phyloP scores from a whole-genome alignment of 2,329 filamentous ascomycete species.

The Fusarium decemcellulare region DNA sequence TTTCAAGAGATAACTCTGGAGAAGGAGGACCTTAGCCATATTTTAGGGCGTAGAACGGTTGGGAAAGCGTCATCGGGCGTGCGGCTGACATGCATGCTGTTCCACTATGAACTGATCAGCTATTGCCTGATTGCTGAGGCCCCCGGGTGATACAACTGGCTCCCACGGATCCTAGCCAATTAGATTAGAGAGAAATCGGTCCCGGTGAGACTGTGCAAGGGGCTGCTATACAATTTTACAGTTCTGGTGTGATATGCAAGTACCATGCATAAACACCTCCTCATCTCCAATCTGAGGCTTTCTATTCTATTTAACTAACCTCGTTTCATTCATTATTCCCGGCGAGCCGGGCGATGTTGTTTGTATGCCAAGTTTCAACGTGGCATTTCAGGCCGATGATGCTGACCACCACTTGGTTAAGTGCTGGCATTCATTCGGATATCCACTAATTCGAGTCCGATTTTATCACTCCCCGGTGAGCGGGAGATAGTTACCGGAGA shows the following conservation, averaged over 20 bases:
- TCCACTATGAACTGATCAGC: not conserved
- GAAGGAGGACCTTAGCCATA: not conserved
- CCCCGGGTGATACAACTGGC: not conserved
- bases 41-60: not conserved
- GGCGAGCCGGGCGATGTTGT: not conserved
- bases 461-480: not conserved
- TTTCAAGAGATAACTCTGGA: not conserved
- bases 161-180: not conserved
- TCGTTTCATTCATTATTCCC: not conserved
- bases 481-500: not conserved
- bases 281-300: not conserved
- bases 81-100: not conserved
- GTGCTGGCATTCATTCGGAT: not conserved
- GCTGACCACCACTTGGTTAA: not conserved
- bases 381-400: not conserved
- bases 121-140: not conserved
- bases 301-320: not conserved
- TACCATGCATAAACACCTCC: not conserved
- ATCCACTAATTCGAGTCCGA: not conserved
- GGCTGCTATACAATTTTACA: not conserved
- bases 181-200: not conserved
- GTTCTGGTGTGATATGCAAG: not conserved
- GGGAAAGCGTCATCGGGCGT: not conserved
- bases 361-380: not conserved
- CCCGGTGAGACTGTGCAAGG: not conserved